Base-by-base conservation (phyloP, 73 alveolate species). In the Paramecium biaurelia region DNA sequence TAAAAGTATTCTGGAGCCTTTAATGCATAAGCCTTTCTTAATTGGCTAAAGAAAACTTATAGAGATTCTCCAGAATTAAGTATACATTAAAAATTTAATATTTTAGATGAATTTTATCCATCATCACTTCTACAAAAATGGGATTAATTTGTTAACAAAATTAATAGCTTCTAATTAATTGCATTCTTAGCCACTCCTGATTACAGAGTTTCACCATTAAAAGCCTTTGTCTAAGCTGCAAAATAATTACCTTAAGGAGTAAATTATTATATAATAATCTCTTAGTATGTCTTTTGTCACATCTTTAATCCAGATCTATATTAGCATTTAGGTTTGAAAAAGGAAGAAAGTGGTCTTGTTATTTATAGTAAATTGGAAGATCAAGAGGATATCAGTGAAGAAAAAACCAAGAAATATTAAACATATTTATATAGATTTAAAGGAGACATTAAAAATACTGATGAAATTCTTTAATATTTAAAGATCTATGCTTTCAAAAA, bases 21-120 rank as follows among this genome's bases (percentile, higher is more conserved):
- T 11, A 79, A 79, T 79, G 90, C 90, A 14, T 24, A 79, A 79
- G 70, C 90, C 21, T 79, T 79, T 37, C n/a, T 79, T 3, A 79
- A 79, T 18, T 79, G 90, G 90, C 21, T 79, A 12, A 79, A 79
- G 24, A 79, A 79, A 15, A 79, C 90, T 4, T 32, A 30, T 9
- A 21, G 90, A 42, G 90, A 79, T 79, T 79, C 90, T 18, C 90
- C 90, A 79, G 76, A 79, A 79, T 79, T 79, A 79, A 79, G 87
- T 74, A 74, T 28, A 11, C 34, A 37, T n/a, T 14, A 12, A 15
- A 28, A 32, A 12, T 35, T 24, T 41, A 37, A 34, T 74, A 3
- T 41, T n/a, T 4, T 35, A 74, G 87, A 79, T 79, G 90, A 79
- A 79, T 79, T 30, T n/a, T 47, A 79, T 41, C 90, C 90, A 79